phyloP scores from a whole-genome alignment of 371 early-diverging fungal genomes.

The Fennellomyces sp. region DNA sequence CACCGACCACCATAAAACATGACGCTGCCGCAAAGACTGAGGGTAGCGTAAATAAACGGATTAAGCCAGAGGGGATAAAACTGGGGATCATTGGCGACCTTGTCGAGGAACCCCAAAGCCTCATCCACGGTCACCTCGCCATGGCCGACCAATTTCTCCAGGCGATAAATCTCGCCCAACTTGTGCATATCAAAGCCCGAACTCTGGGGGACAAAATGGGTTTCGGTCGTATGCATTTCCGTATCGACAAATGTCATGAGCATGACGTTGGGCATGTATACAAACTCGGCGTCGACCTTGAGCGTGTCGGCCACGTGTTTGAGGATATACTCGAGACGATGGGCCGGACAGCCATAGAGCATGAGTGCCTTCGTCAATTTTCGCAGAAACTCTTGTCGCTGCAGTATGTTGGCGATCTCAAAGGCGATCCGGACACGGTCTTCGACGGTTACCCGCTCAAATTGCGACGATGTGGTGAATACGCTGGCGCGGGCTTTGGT shows the following conservation, averaged over 20 bases:
- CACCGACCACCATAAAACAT: slow-evolving; percentile 49
- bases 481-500: slow-evolving; percentile 40
- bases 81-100: slow-evolving; percentile 39
- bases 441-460: slow-evolving; percentile 51
- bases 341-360: slow-evolving; percentile 64
- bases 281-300: slow-evolving; percentile 71
- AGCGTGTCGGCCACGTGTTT: slow-evolving; percentile 54
- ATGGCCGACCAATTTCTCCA: slow-evolving; percentile 51
- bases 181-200: slow-evolving; percentile 72
- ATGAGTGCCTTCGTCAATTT: slow-evolving; percentile 56
- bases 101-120: slow-evolving; percentile 53
- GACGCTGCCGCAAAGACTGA: slow-evolving; percentile 53
- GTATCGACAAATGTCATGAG: slow-evolving; percentile 73
- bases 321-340: slow-evolving; percentile 60
- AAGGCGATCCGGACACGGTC: slow-evolving; percentile 61
- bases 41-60: slow-evolving; percentile 49
- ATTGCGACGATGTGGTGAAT: slow-evolving; percentile 50
- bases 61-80: slow-evolving; percentile 57
- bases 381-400: slow-evolving; percentile 59
- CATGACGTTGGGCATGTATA: slow-evolving; percentile 72
- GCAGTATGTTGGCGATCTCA: slow-evolving; percentile 62
- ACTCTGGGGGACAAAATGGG: slow-evolving; percentile 65
- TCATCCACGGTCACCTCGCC: slow-evolving; percentile 58
- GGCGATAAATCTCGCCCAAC: slow-evolving; percentile 60
- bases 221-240: slow-evolving; percentile 77